Percentiles rank a stretch among this genome's conserved stretches.
Evolutionary conservation across 2,329 filamentous ascomycete genomes (phyloP).

Genomic region (Microdochium nivale): DNA sequence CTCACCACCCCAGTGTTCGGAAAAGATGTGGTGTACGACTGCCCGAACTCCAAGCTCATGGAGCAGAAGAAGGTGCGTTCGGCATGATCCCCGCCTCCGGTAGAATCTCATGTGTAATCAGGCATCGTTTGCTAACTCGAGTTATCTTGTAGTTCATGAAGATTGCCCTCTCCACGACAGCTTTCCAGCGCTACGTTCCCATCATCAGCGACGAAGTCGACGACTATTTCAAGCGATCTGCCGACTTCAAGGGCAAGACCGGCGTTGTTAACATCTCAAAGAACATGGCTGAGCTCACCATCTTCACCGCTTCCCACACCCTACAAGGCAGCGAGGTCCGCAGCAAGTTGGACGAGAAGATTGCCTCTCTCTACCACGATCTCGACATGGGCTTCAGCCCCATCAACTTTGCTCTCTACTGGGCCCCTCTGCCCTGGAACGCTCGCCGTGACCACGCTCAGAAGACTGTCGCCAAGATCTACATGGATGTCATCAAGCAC

Average conservation of each 20-base stretch:
- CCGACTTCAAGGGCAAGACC: conserved; percentile 57
- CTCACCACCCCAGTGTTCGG: conserved; percentile 69
- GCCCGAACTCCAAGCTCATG: conserved; percentile 86
- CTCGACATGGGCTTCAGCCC: conserved; percentile 85
- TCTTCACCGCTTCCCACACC: conserved; percentile 80
- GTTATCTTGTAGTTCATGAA: conserved; percentile 59
- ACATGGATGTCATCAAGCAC: conserved; percentile 72
- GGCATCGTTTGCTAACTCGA: background rate
- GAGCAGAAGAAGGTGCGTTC: conserved; percentile 79
- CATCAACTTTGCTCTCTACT: conserved; percentile 84
- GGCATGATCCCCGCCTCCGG: background rate
- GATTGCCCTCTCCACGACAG: conserved; percentile 66
- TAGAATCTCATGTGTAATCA: too few relatives aligned
- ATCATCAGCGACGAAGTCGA: conserved; percentile 70
- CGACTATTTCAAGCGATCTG: conserved; percentile 60
- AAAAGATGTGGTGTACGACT: conserved; percentile 82
- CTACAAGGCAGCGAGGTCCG: conserved; percentile 81
- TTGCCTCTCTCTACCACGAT: conserved; percentile 78
- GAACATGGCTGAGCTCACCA: conserved; percentile 77
- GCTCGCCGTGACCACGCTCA: conserved; percentile 72
- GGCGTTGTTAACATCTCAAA: conserved; percentile 66
- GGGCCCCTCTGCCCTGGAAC: conserved; percentile 85
- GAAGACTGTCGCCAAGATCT: conserved; percentile 70
- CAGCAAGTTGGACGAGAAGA: conserved; percentile 67
- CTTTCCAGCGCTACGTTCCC: conserved; percentile 66